Evolutionary conservation across 1,139 yeast genomes (phyloP), one percentile per base, ranked within the genome.

Genomic region (Zygosaccharomyces sapae): DNA sequence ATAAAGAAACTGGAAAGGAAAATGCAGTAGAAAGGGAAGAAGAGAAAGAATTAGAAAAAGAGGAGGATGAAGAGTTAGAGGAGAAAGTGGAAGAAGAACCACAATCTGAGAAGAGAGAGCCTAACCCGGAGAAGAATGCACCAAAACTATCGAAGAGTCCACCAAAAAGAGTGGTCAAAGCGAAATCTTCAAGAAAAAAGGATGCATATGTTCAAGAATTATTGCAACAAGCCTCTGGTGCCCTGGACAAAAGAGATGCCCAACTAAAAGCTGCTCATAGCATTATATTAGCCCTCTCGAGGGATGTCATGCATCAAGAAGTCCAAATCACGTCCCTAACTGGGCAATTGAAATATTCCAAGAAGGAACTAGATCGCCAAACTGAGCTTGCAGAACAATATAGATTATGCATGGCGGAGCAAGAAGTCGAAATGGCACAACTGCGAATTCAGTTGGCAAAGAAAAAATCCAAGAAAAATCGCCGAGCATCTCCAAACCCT

Each of bases 281-380:
- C 8, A 29, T 53, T 27, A 49, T 49, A n/a, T 30, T 38, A 8
- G 38, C 46, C 7, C 44, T 58, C 16, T 45, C 59, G 6, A 38
- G 40, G 13, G 56, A 54, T 31, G 47, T 56, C 3, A 51, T 57
- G 42, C 36, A 46, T n/a, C 51, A 52, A 25, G 54, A 57, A 33
- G 22, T 56, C 35, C 47, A 49, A 40, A 39, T 57, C 5, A 53
- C 61, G 8, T 54, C 61, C 3, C 48, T 57, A n/a, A 38, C 38
- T 24, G 58, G 60, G 9, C 44, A 49, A 33, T 40, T 56, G 20
- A 46, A 22, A 25, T 33, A 38, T 18, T 33, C 51, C 16, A 36
- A 48, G 35, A 41, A n/a, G n/a, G 41, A 37, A 19, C 27, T 38
- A 10, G 16, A 45, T 20, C 27, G 37, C 16, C 44, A 43, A 24